phyloP scores from a whole-genome alignment of 2,329 filamentous ascomycete species.

The Hypoxylon rubiginosum region DNA sequence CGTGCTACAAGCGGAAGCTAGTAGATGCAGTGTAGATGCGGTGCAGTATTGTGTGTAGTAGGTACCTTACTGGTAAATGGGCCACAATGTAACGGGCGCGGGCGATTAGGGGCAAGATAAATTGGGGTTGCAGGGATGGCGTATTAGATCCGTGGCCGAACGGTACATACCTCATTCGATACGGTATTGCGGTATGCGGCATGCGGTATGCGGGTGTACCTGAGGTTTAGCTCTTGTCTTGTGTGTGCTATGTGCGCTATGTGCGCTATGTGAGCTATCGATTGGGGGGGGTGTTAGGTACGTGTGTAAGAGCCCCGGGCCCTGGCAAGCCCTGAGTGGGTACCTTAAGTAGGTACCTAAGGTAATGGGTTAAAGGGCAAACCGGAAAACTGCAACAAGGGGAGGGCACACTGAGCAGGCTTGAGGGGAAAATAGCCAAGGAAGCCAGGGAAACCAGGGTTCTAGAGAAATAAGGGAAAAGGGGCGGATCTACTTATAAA shows the following conservation, averaged over 20 bases:
- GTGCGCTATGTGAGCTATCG: too few relatives aligned
- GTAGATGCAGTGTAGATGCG: conserved; percentile 8
- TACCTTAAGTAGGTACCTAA: too few relatives aligned
- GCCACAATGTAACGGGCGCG: conserved; percentile 35
- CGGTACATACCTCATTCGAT: conserved; percentile 26
- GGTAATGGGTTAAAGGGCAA: conserved; percentile 17
- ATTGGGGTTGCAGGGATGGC: conserved; percentile 39
- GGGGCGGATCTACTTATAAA: conserved; percentile 17
- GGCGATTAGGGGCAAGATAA: conserved; percentile 39
- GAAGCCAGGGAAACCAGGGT: conserved; percentile 14
- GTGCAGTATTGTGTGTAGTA: conserved; percentile 25
- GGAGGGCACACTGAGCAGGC: background rate
- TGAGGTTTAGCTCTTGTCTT: background rate
- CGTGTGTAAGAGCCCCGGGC: background rate
- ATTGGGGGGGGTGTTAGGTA: too few relatives aligned
- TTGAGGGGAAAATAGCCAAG: conserved; percentile 12
- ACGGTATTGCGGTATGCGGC: conserved; percentile 2
- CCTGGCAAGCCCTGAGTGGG: background rate
- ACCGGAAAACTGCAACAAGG: conserved; percentile 35
- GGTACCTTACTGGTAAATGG: conserved; percentile 36
- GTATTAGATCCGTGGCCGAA: conserved; percentile 41
- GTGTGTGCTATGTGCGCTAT: too few relatives aligned
- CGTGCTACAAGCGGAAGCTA: conserved; percentile 42
- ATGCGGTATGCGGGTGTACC: background rate
- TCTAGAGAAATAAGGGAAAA: conserved; percentile 24